Evolutionary conservation across 768 basidiomycete species (phyloP), one percentile per base, ranked within the genome.

Genomic region (Naematelia encephala): DNA sequence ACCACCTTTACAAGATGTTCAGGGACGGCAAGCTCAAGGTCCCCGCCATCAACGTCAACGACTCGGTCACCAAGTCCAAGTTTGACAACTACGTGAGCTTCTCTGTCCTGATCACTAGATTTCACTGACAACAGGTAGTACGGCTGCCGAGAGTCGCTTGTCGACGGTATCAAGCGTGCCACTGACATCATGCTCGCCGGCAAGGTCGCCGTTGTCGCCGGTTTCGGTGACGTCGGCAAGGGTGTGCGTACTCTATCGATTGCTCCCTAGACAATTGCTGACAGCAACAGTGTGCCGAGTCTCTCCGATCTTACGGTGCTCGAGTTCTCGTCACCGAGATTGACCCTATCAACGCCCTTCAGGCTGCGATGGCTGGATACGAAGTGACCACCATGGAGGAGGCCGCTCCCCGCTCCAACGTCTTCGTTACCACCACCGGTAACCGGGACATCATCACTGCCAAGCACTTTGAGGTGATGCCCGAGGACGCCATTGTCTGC

Each of bases 121-220:
- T 34, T n/a, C 23, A 55, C 62, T 71, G 89, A 93, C 81, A 91
- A 91, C 82, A 10, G 21, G 25, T 88, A 91, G 81, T 99, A 99
- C 78, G 96, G 96, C 62, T 99, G 96, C 82, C 91, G 96, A 75
- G 96, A 99, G 80, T 99, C 96, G 28, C 89, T 99, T 63, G 96
- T 99, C 61, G 96, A 99, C 78, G 96, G 96, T 70, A 97, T 99
- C 82, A 99, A 99, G 85, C 92, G 96, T 75, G 96, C 96, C 60
- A 99, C 96, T 64, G 96, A 99, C 78, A 91, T 99, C 78, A 99
- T 99, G 96, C 86, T 99, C 78, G 96, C 96, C 67, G 96, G 94
- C 54, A 99, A 99, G 82, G 93, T 99, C 66, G 93, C 92, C 54
- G 90, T 98, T 66, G 96, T 99, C 68, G 96, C 96, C 67, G 96